A percentile compares a stretch with the other conserved stretches of the same genome.
phyloP scores from a whole-genome alignment of 495 filamentous ascomycete genomes.

The Aspergillus biplanus region DNA sequence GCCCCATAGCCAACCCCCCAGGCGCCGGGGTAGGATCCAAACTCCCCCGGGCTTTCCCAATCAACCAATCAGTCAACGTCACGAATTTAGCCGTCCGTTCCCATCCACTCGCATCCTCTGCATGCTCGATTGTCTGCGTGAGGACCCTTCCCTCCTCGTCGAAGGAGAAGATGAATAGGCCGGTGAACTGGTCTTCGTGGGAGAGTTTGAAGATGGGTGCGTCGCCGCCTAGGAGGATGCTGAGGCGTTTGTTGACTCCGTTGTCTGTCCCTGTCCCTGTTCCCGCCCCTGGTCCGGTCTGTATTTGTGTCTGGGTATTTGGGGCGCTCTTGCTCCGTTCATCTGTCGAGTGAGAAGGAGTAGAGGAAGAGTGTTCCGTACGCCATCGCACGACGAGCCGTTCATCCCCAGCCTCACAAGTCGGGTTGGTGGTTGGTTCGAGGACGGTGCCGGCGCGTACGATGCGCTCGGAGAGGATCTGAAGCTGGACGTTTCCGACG shows the following conservation, averaged over 20 bases:
- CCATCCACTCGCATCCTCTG: conserved; percentile 74
- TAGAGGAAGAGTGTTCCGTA: conserved; percentile 47
- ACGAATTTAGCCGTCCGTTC: conserved; percentile 75
- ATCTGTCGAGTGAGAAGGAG: conserved; percentile 2
- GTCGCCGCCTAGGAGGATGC: conserved; percentile 58
- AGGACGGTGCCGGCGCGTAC: conserved; percentile 55
- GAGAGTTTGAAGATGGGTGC: conserved; percentile 73
- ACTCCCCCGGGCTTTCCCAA: conserved; percentile 62
- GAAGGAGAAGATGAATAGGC: conserved; percentile 94
- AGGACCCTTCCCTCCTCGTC: conserved; percentile 84
- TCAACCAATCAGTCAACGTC: conserved; percentile 84
- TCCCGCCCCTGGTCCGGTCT: conserved; percentile 19
- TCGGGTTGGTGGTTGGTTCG: neutral
- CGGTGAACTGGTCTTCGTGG: conserved; percentile 59
- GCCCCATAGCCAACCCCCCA: conserved; percentile 37
- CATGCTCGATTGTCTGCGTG: conserved; percentile 92
- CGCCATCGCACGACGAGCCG: conserved; percentile 88
- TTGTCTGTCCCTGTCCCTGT: neutral
- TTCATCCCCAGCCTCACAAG: conserved; percentile 57
- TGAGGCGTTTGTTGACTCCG: conserved; percentile 45
- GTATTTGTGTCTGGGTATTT: neutral
- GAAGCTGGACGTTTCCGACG: conserved; percentile 83
- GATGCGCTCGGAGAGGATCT: conserved; percentile 87
- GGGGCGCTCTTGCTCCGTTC: neutral
- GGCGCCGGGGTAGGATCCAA: conserved; percentile 42